Evolutionary conservation across 1,284 basidiomycete genomes (phyloP), one percentile per base, ranked within the genome.

Genomic region (Apiotrichum gracile): DNA sequence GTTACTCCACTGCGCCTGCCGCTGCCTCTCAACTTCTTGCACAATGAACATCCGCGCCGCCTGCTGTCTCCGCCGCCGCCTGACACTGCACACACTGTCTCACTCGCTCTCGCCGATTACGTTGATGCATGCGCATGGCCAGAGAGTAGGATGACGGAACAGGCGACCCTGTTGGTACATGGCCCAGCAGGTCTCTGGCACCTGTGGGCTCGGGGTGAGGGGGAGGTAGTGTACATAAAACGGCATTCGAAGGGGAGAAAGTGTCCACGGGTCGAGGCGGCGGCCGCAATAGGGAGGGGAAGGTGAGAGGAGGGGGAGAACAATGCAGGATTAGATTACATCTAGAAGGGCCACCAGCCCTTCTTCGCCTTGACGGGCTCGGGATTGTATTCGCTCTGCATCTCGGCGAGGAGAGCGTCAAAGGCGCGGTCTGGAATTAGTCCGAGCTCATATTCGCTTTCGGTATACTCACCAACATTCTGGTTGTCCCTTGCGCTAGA

Each of bases 401-500:
- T 92, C 75, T 96, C 88, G 38, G 78, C 83, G 54, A 96, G 81
- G 68, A 90, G 88, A 40, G 87, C 80, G 64, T 96, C 89, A 61
- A 96, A 96, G 9, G 92, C 90, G 68, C 86, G 85, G 74, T 80
- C 90, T 92, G 65, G 42, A 51, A 9, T 13, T 3, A 33, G 34
- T 2, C 2, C 45, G 12, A 37, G 38, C 21, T 53, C 40, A n/a
- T 16, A 26, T 35, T 17, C 22, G 8, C 13, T 6, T 9, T 42
- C 43, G 2, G 19, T 5, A 13, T 40, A 85, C 90, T 76, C 66
- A 91, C 91, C 82, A 62, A 97, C 87, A 75, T 96, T 94, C 73
- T 85, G 76, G 62, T 92, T 90, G 62, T 85, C 82, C 79, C 90
- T 91, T 40, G 92, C 91, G 63, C 87, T 91, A 9, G 89, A 87